Evolutionary conservation across 495 filamentous ascomycete species (phyloP).

Genomic region (Podospora comata): DNA sequence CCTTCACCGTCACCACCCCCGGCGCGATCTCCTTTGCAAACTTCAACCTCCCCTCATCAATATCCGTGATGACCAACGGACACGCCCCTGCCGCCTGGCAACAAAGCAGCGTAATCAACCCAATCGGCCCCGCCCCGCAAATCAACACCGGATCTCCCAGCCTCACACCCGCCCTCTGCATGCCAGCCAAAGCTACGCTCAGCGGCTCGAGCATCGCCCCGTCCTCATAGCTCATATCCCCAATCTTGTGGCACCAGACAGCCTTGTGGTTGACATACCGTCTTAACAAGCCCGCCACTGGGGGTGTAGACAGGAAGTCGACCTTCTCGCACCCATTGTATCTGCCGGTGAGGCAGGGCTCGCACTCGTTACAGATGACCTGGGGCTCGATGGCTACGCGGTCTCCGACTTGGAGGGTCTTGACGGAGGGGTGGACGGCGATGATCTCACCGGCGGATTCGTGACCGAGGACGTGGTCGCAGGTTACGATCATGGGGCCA

Average conservation of each 20-base stretch:
- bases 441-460: conserved; percentile 85
- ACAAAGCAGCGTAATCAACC: conserved; percentile 79
- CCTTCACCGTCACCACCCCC: conserved; percentile 70
- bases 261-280: conserved; percentile 92
- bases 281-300: conserved; percentile 80
- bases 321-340: conserved; percentile 91
- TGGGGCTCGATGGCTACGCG: conserved; percentile 90
- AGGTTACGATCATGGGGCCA: conserved; percentile 87
- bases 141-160: conserved; percentile 82
- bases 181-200: conserved; percentile 76
- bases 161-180: conserved; percentile 72
- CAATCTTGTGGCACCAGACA: conserved; percentile 90
- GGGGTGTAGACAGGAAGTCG: conserved; percentile 82
- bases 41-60: conserved; percentile 75
- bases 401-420: conserved; percentile 70
- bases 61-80: conserved; percentile 88
- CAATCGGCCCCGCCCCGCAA: conserved; percentile 89
- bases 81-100: conserved; percentile 77
- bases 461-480: conserved; percentile 86
- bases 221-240: conserved; percentile 81
- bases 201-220: conserved; percentile 86
- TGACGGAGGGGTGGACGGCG: conserved; percentile 76
- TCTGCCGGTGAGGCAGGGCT: conserved; percentile 82
- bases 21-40: conserved; percentile 81
- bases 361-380: conserved; percentile 82